These are phyloP conservation scores for Eutrema yunnanense DNA, from an alignment of 345 rosid species.

Conservation along the genomic window DNA sequence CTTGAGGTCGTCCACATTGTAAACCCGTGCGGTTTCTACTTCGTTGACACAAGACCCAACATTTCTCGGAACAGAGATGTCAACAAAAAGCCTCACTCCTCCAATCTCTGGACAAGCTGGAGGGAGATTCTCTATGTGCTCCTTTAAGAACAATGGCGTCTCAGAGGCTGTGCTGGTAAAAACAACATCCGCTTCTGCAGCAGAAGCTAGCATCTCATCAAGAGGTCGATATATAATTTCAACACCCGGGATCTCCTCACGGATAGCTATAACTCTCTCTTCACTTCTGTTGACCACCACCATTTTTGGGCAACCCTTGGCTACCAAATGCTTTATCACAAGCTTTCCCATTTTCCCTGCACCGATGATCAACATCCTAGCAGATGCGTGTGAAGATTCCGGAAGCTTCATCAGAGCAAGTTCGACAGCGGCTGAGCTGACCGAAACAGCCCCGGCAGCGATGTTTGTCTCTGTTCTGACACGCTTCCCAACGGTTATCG, in stretches of 20 bases:
- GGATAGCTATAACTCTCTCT: constrained; percentile 74
- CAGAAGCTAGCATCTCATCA: constrained; percentile 58
- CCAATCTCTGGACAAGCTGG: constrained; percentile 49
- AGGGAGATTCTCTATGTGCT: constrained; percentile 56
- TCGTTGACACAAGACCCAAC: constrained; percentile 74
- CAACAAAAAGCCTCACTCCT: constrained; percentile 68
- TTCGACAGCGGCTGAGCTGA: constrained; percentile 77
- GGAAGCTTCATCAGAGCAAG: constrained; percentile 72
- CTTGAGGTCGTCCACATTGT: constrained; percentile 91
- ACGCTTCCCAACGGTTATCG: constrained; percentile 66
- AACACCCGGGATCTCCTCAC: constrained; percentile 59
- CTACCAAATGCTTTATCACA: constrained; percentile 71
- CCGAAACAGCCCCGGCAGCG: constrained; percentile 74
- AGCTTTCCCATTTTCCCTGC: constrained; percentile 90
- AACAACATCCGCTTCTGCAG: constrained; percentile 80
- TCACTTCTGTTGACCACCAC: constrained; percentile 66
- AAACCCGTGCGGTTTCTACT: constrained; percentile 50
- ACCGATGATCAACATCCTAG: constrained; percentile 58
- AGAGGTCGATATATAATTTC: constrained; percentile 71
- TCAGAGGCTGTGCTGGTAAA: constrained; percentile 95
- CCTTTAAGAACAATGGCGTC: constrained; percentile 65
- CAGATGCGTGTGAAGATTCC: constrained; percentile 37
- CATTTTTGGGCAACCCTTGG: constrained; percentile 62
- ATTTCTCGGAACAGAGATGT: constrained; percentile 88
- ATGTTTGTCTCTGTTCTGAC: constrained; percentile 72